These are phyloP conservation scores for Pyricularia pennisetigena DNA, from an alignment of 2,329 filamentous ascomycete genomes.

Conservation along the genomic window DNA sequence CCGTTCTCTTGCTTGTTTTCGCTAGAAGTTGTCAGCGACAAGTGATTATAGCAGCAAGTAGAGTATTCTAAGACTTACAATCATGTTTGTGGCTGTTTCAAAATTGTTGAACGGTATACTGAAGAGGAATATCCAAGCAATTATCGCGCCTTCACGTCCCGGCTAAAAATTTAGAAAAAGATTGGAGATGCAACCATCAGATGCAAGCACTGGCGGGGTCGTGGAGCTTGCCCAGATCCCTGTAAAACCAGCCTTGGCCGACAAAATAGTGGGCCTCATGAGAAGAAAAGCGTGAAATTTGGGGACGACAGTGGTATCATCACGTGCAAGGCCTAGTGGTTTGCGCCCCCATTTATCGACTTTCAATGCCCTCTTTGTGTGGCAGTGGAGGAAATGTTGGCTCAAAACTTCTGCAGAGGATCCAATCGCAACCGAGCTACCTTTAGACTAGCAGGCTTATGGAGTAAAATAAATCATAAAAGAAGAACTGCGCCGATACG, in stretches of 20 bases:
- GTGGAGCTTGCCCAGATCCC: not conserved
- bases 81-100: not conserved
- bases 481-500: not conserved
- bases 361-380: not conserved
- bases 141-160: not conserved
- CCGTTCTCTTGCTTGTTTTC: conserved; percentile 68
- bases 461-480: not conserved
- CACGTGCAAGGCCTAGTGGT: not conserved
- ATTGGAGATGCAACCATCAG: not conserved
- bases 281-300: not conserved
- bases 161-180: conserved; percentile 1
- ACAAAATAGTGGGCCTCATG: not conserved
- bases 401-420: not conserved
- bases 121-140: not conserved
- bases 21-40: conserved; percentile 23
- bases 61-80: not conserved
- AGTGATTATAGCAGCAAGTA: not conserved
- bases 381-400: not conserved
- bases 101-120: not conserved
- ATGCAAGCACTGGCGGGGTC: not conserved
- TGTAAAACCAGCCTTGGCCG: not conserved
- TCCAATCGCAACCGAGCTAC: not conserved
- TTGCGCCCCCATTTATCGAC: not conserved
- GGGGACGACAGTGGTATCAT: not conserved
- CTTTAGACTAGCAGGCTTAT: not conserved